Percentiles rank a stretch among this genome's conserved stretches.
phyloP scores from a whole-genome alignment of 2,329 filamentous ascomycete species.

The Cryphonectria radicalis region DNA sequence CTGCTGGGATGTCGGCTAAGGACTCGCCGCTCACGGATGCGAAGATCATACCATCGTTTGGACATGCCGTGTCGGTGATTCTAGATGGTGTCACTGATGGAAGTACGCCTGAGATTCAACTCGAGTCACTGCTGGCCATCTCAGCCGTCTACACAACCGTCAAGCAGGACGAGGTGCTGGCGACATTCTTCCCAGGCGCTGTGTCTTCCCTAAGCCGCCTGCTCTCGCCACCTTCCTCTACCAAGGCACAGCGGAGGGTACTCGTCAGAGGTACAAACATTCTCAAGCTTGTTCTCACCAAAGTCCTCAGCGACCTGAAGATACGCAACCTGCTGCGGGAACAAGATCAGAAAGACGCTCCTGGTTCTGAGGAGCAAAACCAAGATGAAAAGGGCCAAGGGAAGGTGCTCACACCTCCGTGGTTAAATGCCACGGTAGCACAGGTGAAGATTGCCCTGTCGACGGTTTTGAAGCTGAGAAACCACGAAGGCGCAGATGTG shows the following conservation, averaged over 20 bases:
- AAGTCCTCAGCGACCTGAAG: slow-evolving; percentile 62
- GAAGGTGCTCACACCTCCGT: slow-evolving; percentile 56
- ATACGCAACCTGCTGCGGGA: slow-evolving; percentile 51
- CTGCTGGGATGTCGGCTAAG: slow-evolving; percentile 55
- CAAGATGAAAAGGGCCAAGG: slow-evolving; percentile 38
- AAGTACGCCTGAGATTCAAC: slow-evolving; percentile 68
- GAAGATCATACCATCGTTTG: slow-evolving; percentile 74
- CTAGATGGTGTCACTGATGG: slow-evolving; percentile 73
- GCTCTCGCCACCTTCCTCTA: slow-evolving; percentile 67
- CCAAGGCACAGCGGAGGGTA: slow-evolving; percentile 61
- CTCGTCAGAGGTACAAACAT: slow-evolving; percentile 65
- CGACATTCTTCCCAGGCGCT: slow-evolving; percentile 85
- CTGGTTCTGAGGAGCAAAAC: slow-evolving; percentile 34
- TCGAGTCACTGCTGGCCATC: slow-evolving; percentile 70
- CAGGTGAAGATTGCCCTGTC: slow-evolving; percentile 85
- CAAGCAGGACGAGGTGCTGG: slow-evolving; percentile 73
- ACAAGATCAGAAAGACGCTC: slow-evolving; percentile 32
- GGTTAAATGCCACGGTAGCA: slow-evolving; percentile 78
- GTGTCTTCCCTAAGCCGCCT: slow-evolving; percentile 81
- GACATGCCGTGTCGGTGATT: slow-evolving; percentile 80
- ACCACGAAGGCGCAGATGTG: slow-evolving; percentile 71
- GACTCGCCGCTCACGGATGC: slow-evolving; percentile 55
- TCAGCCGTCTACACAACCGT: slow-evolving; percentile 65
- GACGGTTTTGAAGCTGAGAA: slow-evolving; percentile 75
- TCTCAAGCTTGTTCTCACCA: slow-evolving; percentile 58